These are phyloP conservation scores for Gossypium bickii DNA, from an alignment of 345 rosid species.

Conservation along the genomic window DNA sequence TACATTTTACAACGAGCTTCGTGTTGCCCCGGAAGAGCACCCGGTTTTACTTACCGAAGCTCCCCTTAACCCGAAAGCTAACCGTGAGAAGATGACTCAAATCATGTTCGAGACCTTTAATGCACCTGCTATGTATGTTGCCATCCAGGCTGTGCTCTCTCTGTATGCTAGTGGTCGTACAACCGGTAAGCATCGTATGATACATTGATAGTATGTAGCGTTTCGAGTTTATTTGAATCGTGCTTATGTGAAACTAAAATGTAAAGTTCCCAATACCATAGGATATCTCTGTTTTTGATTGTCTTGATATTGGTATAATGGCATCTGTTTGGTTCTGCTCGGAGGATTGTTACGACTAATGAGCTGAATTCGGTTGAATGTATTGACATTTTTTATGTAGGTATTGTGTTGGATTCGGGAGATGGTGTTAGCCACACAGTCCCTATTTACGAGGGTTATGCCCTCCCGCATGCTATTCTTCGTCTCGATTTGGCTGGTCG, in stretches of 20 bases:
- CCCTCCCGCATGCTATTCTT: constrained; percentile 84
- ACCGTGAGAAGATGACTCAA: no score
- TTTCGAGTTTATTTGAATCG: no score
- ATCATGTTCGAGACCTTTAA: no score
- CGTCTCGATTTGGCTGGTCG: constrained; percentile 94
- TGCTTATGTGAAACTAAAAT: no score
- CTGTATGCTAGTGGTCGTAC: constrained; percentile 97
- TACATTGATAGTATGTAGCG: no score
- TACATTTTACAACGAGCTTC: constrained; percentile 79
- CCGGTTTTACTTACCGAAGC: constrained; percentile 41
- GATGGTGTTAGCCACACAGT: constrained; percentile 96
- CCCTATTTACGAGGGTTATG: constrained; percentile 85
- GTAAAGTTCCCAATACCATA: no score
- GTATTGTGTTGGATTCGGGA: constrained; percentile 91
- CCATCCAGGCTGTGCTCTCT: constrained; percentile 63
- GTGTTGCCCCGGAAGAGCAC: constrained; percentile 93
- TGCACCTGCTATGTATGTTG: no score
- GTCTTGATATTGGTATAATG: no score
- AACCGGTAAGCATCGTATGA: constrained; percentile 49
- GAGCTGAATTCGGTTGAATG: not conserved
- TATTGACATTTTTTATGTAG: constrained; percentile 24
- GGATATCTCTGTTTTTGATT: no score
- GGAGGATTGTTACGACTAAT: not conserved
- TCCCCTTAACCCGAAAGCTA: no score
- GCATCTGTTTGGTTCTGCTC: not conserved